Evolutionary conservation across 108 stramenopile species (phyloP).

Genomic region (Bacterosira constricta): DNA sequence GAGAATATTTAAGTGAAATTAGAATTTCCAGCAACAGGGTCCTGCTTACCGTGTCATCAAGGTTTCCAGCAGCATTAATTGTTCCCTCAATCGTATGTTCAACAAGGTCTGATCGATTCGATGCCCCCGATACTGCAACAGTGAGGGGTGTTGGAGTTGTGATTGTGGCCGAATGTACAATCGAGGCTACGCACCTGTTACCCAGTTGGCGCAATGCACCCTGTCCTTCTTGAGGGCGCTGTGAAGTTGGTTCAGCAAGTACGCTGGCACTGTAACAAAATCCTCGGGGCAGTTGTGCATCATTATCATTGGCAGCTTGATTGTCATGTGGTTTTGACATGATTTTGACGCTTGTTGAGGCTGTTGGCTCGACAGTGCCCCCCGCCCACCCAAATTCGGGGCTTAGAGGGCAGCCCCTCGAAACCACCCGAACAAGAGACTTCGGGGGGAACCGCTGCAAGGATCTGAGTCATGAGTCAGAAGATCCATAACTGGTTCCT

Average conservation of each 20-base stretch:
- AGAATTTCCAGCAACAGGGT: too few species aligned
- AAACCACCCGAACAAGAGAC: too few species aligned
- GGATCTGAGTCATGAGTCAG: too few species aligned
- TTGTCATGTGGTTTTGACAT: too few species aligned
- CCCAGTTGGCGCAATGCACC: conserved; percentile 19
- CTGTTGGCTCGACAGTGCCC: too few species aligned
- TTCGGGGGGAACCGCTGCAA: too few species aligned
- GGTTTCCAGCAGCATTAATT: background rate
- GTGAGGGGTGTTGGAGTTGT: background rate
- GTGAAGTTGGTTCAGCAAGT: background rate
- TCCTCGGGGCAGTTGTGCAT: background rate
- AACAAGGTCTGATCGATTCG: background rate
- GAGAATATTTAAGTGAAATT: too few species aligned
- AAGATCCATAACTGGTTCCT: too few species aligned
- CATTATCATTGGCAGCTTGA: background rate
- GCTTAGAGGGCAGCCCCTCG: too few species aligned
- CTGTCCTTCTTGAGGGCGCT: background rate
- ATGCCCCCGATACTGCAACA: background rate
- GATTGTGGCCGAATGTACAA: background rate
- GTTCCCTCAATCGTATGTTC: background rate
- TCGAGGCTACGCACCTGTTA: background rate
- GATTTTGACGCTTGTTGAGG: background rate
- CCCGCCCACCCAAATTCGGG: too few species aligned
- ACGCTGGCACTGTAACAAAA: too few species aligned
- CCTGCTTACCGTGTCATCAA: background rate